Conservation (phyloP, 2,329 filamentous ascomycete genomes). For the Ploettnerulaceae sp. region DNA sequence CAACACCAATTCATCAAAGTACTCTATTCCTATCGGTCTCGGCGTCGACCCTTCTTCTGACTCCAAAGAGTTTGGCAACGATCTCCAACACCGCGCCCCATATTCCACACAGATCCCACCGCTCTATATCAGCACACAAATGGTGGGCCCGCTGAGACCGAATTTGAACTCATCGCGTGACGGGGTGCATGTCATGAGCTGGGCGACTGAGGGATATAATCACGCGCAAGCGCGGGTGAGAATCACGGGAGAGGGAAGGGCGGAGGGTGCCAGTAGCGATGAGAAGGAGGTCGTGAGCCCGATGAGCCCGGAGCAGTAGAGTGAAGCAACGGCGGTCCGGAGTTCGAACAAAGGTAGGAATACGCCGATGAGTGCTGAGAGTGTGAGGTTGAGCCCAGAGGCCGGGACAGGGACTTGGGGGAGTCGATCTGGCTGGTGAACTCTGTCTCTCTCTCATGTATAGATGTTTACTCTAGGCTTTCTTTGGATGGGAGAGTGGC, state of each 20-base stretch:
- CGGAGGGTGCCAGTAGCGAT: no score
- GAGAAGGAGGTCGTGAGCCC: slow-evolving; percentile 7
- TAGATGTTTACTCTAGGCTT: not conserved
- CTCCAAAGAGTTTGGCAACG: not conserved
- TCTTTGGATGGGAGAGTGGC: not conserved
- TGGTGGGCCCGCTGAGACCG: slow-evolving; percentile 5
- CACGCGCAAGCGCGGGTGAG: not conserved
- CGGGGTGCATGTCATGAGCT: slow-evolving; percentile 1
- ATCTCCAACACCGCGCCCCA: not conserved
- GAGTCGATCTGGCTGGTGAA: slow-evolving; percentile 9
- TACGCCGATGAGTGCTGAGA: not conserved
- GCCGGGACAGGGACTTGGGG: slow-evolving; percentile 5
- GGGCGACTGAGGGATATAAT: not conserved
- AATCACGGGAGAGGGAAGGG: not conserved
- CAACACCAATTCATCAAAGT: slow-evolving; percentile 11
- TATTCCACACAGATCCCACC: not conserved
- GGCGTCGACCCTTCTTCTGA: slow-evolving; percentile 12
- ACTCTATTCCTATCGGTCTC: slow-evolving; percentile 24
- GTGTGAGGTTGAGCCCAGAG: not conserved
- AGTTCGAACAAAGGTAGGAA: not conserved
- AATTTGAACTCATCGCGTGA: slow-evolving; percentile 1
- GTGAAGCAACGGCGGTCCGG: slow-evolving; percentile 7
- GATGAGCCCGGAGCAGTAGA: slow-evolving; percentile 7
- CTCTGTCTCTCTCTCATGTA: no score
- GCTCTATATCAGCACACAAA: not conserved